phyloP scores from a whole-genome alignment of 345 rosid genomes.

The Eucalyptus marginata region DNA sequence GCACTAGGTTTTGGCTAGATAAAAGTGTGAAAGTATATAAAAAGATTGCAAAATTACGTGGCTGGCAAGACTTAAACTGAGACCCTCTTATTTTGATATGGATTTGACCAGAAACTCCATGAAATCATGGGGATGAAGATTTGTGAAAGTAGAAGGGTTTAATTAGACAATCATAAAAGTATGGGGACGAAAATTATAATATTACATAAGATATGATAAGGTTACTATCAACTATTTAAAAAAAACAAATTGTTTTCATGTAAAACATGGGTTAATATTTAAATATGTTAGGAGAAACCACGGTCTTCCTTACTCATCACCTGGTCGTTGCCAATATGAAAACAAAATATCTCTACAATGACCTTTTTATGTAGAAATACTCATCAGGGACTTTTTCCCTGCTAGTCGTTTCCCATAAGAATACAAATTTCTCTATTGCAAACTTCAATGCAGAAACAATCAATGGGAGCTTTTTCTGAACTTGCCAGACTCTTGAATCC shows the following conservation, averaged over 20 bases:
- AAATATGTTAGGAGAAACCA: background rate
- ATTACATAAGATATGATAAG: background rate
- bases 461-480: background rate
- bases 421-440: background rate
- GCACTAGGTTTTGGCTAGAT: background rate
- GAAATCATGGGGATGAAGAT: background rate
- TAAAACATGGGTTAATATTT: background rate
- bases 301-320: background rate
- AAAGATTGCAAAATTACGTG: background rate
- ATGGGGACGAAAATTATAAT: background rate
- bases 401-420: background rate
- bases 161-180: background rate
- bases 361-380: background rate
- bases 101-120: background rate
- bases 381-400: background rate
- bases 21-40: background rate
- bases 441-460: background rate
- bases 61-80: background rate
- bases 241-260: background rate
- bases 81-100: background rate
- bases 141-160: background rate
- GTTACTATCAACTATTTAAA: background rate
- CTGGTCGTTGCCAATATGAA: background rate
- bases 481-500: background rate
- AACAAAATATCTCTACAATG: background rate